Conservation (phyloP, 805 yeast species). For the Candida ortonii region DNA sequence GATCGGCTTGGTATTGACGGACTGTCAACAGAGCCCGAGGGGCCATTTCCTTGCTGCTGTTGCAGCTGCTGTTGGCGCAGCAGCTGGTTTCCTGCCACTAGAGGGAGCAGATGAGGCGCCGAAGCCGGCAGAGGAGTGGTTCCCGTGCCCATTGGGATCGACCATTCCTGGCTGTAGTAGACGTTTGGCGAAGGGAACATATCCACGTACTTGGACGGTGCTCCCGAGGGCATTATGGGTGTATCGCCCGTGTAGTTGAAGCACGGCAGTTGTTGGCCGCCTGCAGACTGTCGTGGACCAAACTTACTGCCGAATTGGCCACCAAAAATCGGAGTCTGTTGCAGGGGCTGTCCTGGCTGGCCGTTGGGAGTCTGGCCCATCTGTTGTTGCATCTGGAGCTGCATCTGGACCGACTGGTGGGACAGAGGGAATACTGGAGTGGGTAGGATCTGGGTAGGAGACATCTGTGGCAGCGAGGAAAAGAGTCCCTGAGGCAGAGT, state of each 20-base stretch:
- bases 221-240: conserved; percentile 65
- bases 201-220: conserved; percentile 73
- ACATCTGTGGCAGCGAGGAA: conserved; percentile 30
- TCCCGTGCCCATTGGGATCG: conserved; percentile 42
- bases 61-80: conserved; percentile 18
- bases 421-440: conserved; percentile 28
- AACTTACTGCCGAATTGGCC: conserved; percentile 12
- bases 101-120: conserved; percentile 25
- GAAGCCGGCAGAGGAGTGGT: conserved; percentile 38
- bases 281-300: conserved; percentile 11
- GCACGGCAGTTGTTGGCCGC: conserved; percentile 13
- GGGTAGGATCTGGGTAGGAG: conserved; percentile 31
- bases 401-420: conserved; percentile 23
- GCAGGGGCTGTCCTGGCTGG: conserved; percentile 3
- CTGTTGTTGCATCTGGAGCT: conserved; percentile 24
- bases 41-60: conserved; percentile 9
- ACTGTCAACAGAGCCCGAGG: neutral
- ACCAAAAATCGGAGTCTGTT: conserved; percentile 5
- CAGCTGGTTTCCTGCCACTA: conserved; percentile 9
- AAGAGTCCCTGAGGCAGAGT: conserved; percentile 29
- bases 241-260: conserved; percentile 40
- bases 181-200: conserved; percentile 80
- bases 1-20: conserved; percentile 3
- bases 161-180: conserved; percentile 62
- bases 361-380: conserved; percentile 18